Evolutionary conservation across 176 grass and related monocot species (phyloP).

Genomic region (Areca catechu): DNA sequence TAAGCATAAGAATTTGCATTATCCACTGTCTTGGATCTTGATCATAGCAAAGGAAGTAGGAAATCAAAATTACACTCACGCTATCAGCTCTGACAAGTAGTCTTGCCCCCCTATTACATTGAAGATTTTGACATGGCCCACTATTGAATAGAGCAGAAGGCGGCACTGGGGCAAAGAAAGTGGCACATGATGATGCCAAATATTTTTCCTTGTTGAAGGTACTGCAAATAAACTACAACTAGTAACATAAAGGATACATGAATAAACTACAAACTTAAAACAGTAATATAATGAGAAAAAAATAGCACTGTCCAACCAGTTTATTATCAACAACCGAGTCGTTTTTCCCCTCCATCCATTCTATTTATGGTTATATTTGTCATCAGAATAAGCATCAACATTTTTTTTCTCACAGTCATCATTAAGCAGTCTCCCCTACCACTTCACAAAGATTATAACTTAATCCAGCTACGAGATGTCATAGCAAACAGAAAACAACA

Average conservation of each 20-base stretch:
- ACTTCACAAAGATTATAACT: too few relatives aligned
- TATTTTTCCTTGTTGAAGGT: constrained; percentile 37
- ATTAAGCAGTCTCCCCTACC: too few relatives aligned
- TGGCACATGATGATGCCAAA: constrained; percentile 37
- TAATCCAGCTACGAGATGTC: too few relatives aligned
- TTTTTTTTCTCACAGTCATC: too few relatives aligned
- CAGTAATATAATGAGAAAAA: constrained; percentile 1
- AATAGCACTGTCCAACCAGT: too few relatives aligned
- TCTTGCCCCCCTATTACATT: constrained; percentile 40
- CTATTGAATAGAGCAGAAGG: constrained; percentile 35
- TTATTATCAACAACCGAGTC: too few relatives aligned
- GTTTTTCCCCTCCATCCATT: too few relatives aligned
- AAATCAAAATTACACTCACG: constrained; percentile 38
- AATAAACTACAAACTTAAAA: not conserved
- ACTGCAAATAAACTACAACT: constrained; percentile 31
- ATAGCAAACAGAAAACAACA: too few relatives aligned
- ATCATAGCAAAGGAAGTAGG: too few relatives aligned
- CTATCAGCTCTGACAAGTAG: constrained; percentile 79
- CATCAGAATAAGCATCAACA: too few relatives aligned
- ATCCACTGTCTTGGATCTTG: not conserved
- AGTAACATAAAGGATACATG: constrained; percentile 3
- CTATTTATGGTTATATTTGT: too few relatives aligned
- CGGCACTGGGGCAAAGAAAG: constrained; percentile 20
- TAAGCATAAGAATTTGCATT: constrained; percentile 16
- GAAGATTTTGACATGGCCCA: constrained; percentile 29